Conservation (phyloP, 352 stramenopile genomes). For the Blastocystis hominis region DNA sequence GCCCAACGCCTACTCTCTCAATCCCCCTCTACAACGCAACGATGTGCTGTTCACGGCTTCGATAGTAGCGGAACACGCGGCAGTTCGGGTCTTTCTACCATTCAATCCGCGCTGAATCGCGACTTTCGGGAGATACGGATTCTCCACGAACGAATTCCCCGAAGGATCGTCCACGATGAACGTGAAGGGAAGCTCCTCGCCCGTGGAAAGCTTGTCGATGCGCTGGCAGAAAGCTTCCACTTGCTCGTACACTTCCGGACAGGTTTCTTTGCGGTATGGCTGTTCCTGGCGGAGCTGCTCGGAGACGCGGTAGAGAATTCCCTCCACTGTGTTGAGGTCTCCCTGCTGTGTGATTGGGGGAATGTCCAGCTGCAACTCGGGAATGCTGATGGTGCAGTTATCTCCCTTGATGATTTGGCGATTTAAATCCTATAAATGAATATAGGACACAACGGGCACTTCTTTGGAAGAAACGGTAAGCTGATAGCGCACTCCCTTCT, state of each 20-base stretch:
- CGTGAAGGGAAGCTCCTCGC: conserved; percentile 71
- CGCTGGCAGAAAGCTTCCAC: conserved; percentile 74
- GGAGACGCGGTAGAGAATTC: conserved; percentile 66
- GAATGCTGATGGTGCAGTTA: conserved; percentile 70
- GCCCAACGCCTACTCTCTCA: not conserved
- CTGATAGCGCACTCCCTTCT: conserved; percentile 67
- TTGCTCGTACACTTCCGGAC: conserved; percentile 69
- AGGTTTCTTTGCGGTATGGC: conserved; percentile 71
- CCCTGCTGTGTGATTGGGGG: conserved; percentile 73
- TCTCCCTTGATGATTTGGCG: conserved; percentile 80
- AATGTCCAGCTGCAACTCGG: conserved; percentile 78
- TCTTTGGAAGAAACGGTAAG: conserved; percentile 62
- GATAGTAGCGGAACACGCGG: conserved; percentile 69
- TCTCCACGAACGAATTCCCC: conserved; percentile 81
- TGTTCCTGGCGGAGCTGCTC: conserved; percentile 70
- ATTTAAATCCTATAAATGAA: conserved; percentile 69
- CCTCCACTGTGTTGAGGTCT: conserved; percentile 78
- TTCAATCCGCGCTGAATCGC: not conserved
- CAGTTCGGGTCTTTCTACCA: conserved; percentile 68
- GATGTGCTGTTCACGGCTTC: conserved; percentile 63
- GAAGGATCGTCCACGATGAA: conserved; percentile 75
- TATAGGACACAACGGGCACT: not conserved
- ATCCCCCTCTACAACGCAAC: conserved; percentile 68
- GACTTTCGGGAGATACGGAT: conserved; percentile 69
- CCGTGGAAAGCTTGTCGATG: conserved; percentile 67